Evolutionary conservation across 1,284 basidiomycete species (phyloP).

Genomic region (Cryptococcus amylolentus): DNA sequence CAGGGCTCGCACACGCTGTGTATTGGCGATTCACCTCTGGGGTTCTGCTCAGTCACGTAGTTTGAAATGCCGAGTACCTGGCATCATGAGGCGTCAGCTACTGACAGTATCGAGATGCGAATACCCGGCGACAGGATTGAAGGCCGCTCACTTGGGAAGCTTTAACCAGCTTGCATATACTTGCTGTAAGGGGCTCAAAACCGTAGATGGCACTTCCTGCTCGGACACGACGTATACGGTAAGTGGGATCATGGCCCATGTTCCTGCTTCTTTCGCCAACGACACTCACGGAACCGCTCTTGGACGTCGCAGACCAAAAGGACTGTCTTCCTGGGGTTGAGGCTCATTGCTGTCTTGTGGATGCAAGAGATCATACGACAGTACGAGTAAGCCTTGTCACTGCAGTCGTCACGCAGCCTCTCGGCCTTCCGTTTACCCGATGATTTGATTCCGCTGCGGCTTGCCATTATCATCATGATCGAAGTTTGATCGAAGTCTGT

Average conservation of each 20-base stretch:
- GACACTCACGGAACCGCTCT: slow-evolving; percentile 63
- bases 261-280: background rate
- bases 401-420: background rate
- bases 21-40: slow-evolving; percentile 56
- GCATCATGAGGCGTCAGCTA: background rate
- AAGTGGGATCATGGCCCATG: background rate
- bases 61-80: slow-evolving; percentile 53
- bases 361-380: background rate
- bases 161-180: slow-evolving; percentile 69
- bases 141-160: slow-evolving; percentile 61
- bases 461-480: too few relatives aligned
- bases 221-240: background rate
- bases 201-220: slow-evolving; percentile 56
- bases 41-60: slow-evolving; percentile 77
- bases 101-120: background rate
- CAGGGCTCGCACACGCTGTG: background rate
- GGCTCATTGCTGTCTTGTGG: background rate
- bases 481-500: too few relatives aligned
- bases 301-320: slow-evolving; percentile 80
- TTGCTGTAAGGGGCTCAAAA: slow-evolving; percentile 66
- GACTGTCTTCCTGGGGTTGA: slow-evolving; percentile 50
- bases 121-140: background rate
- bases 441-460: too few relatives aligned
- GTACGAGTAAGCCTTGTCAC: background rate
- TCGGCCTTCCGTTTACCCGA: background rate